Evolutionary conservation across 2,329 filamentous ascomycete species (phyloP), one percentile per base, ranked within the genome.

Genomic region (Zasmidium cellare): DNA sequence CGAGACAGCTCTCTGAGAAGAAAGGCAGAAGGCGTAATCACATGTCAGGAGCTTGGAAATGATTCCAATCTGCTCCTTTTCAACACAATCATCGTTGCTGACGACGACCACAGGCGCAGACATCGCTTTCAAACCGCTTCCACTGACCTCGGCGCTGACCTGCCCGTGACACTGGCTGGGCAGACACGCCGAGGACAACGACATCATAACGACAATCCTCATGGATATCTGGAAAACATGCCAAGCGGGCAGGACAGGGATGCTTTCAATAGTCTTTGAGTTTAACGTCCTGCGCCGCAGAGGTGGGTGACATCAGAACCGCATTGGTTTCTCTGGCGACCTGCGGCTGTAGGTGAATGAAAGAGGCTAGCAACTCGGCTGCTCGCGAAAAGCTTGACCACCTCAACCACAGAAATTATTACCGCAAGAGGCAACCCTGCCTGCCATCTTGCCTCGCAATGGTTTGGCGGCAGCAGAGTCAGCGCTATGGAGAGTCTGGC

Each of bases 231-330:
- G 35, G 35, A n/a, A 41, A 41, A 9, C 35, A 41, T 41, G 35
- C 35, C 35, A 41, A 41, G 35, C 35, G 16, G 35, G 7, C 16
- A 3, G 3, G 11, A 14, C 35, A 41, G 35, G 35, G 35, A 41
- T 9, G 35, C 35, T 41, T 41, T 41, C 35, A 41, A 41, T 41
- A 41, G 35, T 41, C 35, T 41, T 41, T 41, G 35, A 41, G 35
- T 41, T 41, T 41, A 41, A 41, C 35, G 35, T 41, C 12, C 22
- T n/a, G 47, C 47, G 20, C 23, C 6, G 47, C 19, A 19, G 3
- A 11, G 47, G 47, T 25, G 47, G 47, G 47, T 49, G 47, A 49
- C 47, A 49, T 49, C 22, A 49, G 23, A 18, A 24, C 11, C 20
- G 23, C 23, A 49, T 18, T 49, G 47, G 47, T 25, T 18, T 2